These are phyloP conservation scores for Fusarium sp. DNA, from an alignment of 2,329 filamentous ascomycete genomes.

Conservation along the genomic window DNA sequence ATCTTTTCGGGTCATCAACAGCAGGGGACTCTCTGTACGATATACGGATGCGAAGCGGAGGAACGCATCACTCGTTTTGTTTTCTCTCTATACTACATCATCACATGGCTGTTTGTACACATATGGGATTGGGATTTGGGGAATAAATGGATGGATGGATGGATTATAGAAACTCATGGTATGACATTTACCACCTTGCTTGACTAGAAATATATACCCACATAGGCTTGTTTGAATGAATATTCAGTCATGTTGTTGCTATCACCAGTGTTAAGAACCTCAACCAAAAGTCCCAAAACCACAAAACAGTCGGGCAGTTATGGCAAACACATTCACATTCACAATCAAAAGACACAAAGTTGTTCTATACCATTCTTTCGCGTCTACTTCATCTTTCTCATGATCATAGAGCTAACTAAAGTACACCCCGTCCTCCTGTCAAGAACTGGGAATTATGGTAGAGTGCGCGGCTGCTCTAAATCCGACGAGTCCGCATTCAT, in stretches of 20 bases:
- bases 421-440: conserved; percentile 49
- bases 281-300: not conserved
- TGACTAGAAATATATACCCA: conserved; percentile 30
- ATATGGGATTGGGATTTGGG: not conserved
- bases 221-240: conserved; percentile 13
- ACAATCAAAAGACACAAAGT: not conserved
- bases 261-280: not conserved
- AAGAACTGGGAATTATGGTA: conserved; percentile 49
- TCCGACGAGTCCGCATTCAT: conserved; percentile 37
- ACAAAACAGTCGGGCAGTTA: not conserved
- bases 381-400: conserved; percentile 54
- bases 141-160: conserved; percentile 1
- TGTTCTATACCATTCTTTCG: conserved; percentile 47
- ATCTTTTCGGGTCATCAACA: not conserved
- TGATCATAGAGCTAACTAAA: conserved; percentile 56
- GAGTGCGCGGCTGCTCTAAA: conserved; percentile 43
- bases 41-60: not conserved
- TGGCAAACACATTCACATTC: not conserved
- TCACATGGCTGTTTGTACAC: not conserved
- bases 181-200: not conserved
- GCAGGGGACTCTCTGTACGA: not conserved
- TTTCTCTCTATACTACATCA: not conserved
- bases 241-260: not conserved
- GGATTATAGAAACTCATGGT: not conserved
- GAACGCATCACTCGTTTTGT: not conserved